phyloP scores from a whole-genome alignment of 202 grass and related monocot species.

The Thinopyrum obtusiflorum region DNA sequence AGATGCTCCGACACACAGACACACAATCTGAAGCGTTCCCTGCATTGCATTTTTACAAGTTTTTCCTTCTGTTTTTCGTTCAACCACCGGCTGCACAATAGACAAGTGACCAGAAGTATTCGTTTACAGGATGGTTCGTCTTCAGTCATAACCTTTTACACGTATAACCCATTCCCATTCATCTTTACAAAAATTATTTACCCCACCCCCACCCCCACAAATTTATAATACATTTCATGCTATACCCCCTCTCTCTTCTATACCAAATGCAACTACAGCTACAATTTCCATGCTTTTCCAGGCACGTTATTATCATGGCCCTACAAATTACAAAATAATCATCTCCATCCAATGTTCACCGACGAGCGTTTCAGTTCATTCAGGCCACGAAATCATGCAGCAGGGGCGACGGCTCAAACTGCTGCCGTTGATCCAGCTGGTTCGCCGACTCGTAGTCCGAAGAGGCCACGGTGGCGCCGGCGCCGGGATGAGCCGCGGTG shows the following conservation, averaged over 20 bases:
- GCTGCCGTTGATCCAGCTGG: conserved; percentile 52
- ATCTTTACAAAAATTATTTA: conserved; percentile 87
- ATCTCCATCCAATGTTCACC: conserved; percentile 14
- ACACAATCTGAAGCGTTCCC: too few species aligned
- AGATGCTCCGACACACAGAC: too few species aligned
- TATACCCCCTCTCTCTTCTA: conserved; percentile 61
- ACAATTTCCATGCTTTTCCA: conserved; percentile 49
- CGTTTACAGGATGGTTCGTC: conserved; percentile 33
- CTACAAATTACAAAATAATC: conserved; percentile 52
- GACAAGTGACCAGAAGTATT: conserved; percentile 22
- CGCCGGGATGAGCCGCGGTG: conserved; percentile 9
- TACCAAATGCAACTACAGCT: conserved; percentile 69
- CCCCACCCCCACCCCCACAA: conserved; percentile 35
- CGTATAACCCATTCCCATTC: conserved; percentile 36
- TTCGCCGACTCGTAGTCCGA: conserved; percentile 37
- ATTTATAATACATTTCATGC: conserved; percentile 65
- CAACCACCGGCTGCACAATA: conserved; percentile 11
- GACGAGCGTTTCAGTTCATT: conserved; percentile 14
- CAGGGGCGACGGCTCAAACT: conserved; percentile 47
- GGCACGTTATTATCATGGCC: conserved; percentile 45
- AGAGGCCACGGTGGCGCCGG: not conserved
- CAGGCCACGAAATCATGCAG: conserved; percentile 92
- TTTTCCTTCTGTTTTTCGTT: not conserved
- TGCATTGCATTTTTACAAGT: too few species aligned
- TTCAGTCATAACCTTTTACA: conserved; percentile 46